Evolutionary conservation across 495 filamentous ascomycete genomes (phyloP).

Genomic region (Astrothelium subdiscretum): DNA sequence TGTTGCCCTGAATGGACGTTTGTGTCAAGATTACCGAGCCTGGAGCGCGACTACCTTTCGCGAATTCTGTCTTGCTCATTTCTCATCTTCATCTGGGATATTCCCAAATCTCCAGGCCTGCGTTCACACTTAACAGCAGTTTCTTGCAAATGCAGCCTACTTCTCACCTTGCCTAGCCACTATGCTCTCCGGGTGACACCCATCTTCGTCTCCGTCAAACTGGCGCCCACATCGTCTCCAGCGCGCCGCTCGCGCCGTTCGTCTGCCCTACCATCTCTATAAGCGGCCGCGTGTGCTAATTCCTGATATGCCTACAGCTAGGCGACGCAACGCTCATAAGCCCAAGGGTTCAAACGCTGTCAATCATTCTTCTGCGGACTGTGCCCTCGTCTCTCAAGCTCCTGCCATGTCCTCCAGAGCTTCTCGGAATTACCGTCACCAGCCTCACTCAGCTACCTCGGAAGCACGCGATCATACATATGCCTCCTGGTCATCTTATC

Average conservation of each 20-base stretch:
- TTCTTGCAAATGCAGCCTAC: neutral
- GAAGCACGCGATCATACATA: neutral
- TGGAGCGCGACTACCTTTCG: neutral
- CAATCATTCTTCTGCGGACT: neutral
- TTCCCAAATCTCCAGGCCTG: neutral
- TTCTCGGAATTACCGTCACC: neutral
- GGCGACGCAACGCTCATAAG: neutral
- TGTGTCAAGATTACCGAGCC: neutral
- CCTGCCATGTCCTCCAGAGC: neutral
- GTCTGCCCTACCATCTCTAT: neutral
- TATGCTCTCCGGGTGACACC: neutral
- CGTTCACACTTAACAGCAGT: no score
- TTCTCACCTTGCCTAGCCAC: neutral
- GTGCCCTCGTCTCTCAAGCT: neutral
- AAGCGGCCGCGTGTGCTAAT: neutral
- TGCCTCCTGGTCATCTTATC: neutral
- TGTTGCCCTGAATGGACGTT: neutral
- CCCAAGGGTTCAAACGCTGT: neutral
- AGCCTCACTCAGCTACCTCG: neutral
- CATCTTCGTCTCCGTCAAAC: neutral
- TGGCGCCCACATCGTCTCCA: neutral
- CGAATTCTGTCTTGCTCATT: no score
- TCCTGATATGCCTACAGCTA: neutral
- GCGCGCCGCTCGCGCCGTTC: neutral
- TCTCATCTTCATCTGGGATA: neutral